Percentiles rank a stretch among this genome's conserved stretches.
phyloP scores from a whole-genome alignment of 2,329 filamentous ascomycete species.

The Daldinia eschscholtzii region DNA sequence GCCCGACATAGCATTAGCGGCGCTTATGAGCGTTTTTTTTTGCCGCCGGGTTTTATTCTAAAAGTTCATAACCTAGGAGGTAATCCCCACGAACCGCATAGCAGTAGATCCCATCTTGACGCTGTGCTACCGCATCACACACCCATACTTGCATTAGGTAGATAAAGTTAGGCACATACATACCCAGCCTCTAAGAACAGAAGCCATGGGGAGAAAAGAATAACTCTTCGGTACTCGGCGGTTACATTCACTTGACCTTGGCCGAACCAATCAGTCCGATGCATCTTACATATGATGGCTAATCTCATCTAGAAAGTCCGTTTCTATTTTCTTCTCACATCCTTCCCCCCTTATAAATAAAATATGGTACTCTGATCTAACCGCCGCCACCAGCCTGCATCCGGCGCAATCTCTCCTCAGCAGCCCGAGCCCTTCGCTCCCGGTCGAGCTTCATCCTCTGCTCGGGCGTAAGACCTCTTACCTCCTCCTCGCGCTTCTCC shows the following conservation, averaged over 20 bases:
- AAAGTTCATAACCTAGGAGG: background rate
- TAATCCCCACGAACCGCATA: conserved; percentile 1
- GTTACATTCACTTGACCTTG: background rate
- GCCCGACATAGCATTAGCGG: background rate
- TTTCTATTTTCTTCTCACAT: background rate
- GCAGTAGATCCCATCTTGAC: background rate
- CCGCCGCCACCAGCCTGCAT: conserved; percentile 63
- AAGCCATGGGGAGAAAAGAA: background rate
- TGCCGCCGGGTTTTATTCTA: background rate
- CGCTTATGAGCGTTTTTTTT: background rate
- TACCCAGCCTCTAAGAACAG: background rate
- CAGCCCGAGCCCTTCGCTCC: conserved; percentile 89
- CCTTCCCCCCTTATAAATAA: background rate
- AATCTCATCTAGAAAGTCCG: conserved; percentile 4
- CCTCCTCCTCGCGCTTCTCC: conserved; percentile 86
- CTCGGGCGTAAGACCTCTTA: conserved; percentile 86
- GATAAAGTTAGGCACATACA: background rate
- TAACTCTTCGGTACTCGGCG: conserved; percentile 2
- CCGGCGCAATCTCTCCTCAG: conserved; percentile 84
- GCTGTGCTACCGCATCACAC: background rate
- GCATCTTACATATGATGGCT: background rate
- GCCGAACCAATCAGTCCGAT: conserved; percentile 1
- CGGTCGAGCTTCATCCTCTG: conserved; percentile 86
- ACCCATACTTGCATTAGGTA: background rate
- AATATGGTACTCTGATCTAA: too few relatives aligned